Conservation (phyloP, 352 stramenopile genomes). For the Thalassiosira mediterranea region DNA sequence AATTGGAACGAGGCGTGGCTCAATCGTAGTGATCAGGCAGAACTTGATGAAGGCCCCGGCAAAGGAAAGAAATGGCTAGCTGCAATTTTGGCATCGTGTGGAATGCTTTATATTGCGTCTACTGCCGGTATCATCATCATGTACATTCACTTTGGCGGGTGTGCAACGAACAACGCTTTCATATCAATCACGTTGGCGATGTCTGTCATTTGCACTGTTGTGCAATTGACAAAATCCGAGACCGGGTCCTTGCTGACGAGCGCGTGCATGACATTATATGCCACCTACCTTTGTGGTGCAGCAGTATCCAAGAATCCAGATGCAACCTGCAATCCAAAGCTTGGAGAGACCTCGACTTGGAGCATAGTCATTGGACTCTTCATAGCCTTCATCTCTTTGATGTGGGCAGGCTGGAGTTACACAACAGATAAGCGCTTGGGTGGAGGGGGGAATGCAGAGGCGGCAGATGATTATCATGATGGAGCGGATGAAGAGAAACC, state of each 20-base stretch:
- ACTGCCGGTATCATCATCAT: conserved; percentile 84
- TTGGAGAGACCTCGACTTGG: conserved; percentile 69
- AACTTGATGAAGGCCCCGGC: conserved; percentile 64
- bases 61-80: conserved; percentile 85
- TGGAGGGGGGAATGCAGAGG: not conserved
- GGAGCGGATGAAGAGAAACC: conserved; percentile 18
- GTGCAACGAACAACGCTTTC: conserved; percentile 73
- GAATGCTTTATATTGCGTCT: conserved; percentile 83
- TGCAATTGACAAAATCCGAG: conserved; percentile 80
- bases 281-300: conserved; percentile 71
- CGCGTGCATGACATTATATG: conserved; percentile 76
- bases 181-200: conserved; percentile 89
- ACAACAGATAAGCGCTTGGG: conserved; percentile 61
- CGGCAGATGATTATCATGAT: conserved; percentile 13
- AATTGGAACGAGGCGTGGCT: conserved; percentile 87
- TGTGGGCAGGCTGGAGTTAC: conserved; percentile 72
- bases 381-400: conserved; percentile 70
- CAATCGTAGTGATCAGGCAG: conserved; percentile 74
- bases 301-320: conserved; percentile 84
- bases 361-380: conserved; percentile 79
- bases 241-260: conserved; percentile 73
- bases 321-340: conserved; percentile 76
- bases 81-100: conserved; percentile 76
- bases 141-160: conserved; percentile 90
- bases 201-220: conserved; percentile 72